A percentile compares a stretch with the other conserved stretches of the same genome.
phyloP scores from a whole-genome alignment of 225 moss, liverwort and hornwort species.

The Takakia lepidozioides region DNA sequence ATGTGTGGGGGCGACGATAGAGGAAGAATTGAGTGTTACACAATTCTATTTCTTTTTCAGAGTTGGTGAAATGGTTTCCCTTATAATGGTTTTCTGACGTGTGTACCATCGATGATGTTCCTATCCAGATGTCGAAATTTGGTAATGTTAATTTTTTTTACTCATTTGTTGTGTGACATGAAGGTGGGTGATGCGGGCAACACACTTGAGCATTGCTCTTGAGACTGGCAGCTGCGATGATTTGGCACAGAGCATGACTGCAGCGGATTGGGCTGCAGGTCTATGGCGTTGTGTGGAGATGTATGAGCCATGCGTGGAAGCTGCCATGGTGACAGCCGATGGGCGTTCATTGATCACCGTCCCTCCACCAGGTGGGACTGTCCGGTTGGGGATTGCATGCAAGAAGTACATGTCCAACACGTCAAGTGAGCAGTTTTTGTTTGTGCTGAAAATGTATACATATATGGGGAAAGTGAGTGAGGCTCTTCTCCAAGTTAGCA shows the following conservation, averaged over 20 bases:
- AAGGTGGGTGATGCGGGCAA: constrained; percentile 85
- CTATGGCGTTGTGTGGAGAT: constrained; percentile 98
- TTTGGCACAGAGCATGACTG: constrained; percentile 50
- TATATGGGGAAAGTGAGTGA: constrained; percentile 82
- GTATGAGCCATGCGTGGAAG: constrained; percentile 79
- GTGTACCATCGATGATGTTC: too few species aligned
- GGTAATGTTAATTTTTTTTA: too few species aligned
- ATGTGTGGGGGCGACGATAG: too few species aligned
- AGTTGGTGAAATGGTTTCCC: too few species aligned
- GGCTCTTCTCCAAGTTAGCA: constrained; percentile 67
- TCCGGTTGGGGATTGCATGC: constrained; percentile 76
- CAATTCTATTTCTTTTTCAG: too few species aligned
- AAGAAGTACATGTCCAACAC: constrained; percentile 87
- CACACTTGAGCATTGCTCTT: constrained; percentile 85
- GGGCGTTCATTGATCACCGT: constrained; percentile 67
- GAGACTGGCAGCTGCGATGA: constrained; percentile 84
- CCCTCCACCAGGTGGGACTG: constrained; percentile 86
- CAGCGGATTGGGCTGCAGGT: constrained; percentile 87
- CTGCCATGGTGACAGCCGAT: constrained; percentile 89
- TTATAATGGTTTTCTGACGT: too few species aligned
- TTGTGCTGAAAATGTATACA: constrained; percentile 91
- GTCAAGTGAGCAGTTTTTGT: constrained; percentile 88
- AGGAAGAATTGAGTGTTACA: too few species aligned
- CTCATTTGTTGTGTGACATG: too few species aligned
- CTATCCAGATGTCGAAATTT: too few species aligned